Conservation (phyloP, 768 basidiomycete genomes). For the Kwoniella bestiolae region DNA sequence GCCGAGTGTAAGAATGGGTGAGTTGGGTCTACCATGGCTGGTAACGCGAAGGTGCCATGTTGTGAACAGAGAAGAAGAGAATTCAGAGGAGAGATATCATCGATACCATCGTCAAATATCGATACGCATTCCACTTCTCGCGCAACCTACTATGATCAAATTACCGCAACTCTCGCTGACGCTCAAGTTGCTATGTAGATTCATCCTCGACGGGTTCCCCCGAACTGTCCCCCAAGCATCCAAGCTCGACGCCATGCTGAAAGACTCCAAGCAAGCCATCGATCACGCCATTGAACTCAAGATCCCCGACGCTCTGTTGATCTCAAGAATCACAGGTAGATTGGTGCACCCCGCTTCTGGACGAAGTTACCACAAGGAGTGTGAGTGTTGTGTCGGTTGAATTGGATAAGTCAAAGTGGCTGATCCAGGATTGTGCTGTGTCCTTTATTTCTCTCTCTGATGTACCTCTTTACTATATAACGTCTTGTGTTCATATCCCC, state of each 20-base stretch:
- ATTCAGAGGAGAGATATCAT: too few relatives aligned
- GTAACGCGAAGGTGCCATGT: background rate
- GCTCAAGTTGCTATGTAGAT: conserved; percentile 62
- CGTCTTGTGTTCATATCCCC: too few relatives aligned
- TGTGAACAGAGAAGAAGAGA: too few relatives aligned
- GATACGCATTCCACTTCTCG: too few relatives aligned
- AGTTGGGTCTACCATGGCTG: too few relatives aligned
- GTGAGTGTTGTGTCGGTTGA: conserved; percentile 62
- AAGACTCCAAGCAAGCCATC: conserved; percentile 78
- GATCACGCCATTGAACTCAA: conserved; percentile 83
- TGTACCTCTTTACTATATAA: too few relatives aligned
- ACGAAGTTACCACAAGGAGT: conserved; percentile 91
- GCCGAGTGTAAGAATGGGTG: conserved; percentile 92
- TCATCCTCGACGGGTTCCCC: conserved; percentile 99
- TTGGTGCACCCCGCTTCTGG: conserved; percentile 88
- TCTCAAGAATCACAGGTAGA: conserved; percentile 96
- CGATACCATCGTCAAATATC: too few relatives aligned
- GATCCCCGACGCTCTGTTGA: conserved; percentile 92
- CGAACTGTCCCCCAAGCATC: conserved; percentile 94
- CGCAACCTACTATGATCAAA: too few relatives aligned
- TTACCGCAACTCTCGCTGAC: too few relatives aligned
- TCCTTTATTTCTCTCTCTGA: too few relatives aligned
- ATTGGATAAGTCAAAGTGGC: too few relatives aligned
- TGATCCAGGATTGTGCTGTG: too few relatives aligned
- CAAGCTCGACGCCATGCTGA: conserved; percentile 92